Evolutionary conservation across 257 asterid genomes (phyloP).

Genomic region (Solanum pennellii): DNA sequence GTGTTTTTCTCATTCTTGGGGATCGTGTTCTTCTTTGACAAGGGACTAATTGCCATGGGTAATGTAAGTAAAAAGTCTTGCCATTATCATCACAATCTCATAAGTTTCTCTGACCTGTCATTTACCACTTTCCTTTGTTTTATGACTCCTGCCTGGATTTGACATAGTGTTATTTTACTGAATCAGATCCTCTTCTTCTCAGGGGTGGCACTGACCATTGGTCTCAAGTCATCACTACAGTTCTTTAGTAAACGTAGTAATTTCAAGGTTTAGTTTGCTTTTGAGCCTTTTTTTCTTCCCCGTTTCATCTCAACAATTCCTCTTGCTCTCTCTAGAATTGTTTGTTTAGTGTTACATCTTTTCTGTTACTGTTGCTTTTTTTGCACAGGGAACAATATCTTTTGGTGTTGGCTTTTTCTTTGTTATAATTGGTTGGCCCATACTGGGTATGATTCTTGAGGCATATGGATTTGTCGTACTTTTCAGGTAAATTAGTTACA

Average conservation of each 20-base stretch:
- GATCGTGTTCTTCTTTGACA: conserved; percentile 74
- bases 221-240: conserved; percentile 74
- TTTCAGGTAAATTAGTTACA: conserved; percentile 47
- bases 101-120: not conserved
- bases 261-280: conserved; percentile 45
- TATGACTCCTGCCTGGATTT: not conserved
- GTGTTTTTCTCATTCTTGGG: conserved; percentile 84
- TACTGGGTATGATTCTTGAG: conserved; percentile 89
- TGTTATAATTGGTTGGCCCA: conserved; percentile 91
- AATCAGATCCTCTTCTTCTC: conserved; percentile 90
- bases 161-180: conserved; percentile 6
- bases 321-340: not conserved
- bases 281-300: not conserved
- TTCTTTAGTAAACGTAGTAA: conserved; percentile 86
- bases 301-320: not conserved
- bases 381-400: conserved; percentile 60
- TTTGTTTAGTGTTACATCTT: not conserved
- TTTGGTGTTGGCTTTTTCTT: conserved; percentile 76
- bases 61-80: conserved; percentile 46
- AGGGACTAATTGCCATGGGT: conserved; percentile 94
- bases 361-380: conserved; percentile 6
- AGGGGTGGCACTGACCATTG: conserved; percentile 86
- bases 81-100: not conserved
- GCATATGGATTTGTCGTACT: conserved; percentile 89
- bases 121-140: not conserved